Conservation (phyloP, 2,329 filamentous ascomycete genomes). For the Achaetomium macrosporum region DNA sequence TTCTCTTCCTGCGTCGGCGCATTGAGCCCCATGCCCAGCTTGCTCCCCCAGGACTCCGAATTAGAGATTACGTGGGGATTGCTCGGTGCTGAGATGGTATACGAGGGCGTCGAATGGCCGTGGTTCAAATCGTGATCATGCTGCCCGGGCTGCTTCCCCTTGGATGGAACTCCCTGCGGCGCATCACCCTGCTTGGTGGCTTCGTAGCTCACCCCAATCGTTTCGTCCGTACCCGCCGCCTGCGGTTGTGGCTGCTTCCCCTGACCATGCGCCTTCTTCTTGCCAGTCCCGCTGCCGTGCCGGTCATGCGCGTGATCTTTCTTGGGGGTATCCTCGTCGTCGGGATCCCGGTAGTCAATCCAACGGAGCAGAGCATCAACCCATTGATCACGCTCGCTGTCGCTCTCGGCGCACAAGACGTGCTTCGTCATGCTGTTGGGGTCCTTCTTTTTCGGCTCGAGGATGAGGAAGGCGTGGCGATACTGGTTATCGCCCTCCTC, state of each 20-base stretch:
- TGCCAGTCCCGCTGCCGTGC: slow-evolving; percentile 35
- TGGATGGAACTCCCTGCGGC: slow-evolving; percentile 39
- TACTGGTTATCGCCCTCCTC: slow-evolving; percentile 91
- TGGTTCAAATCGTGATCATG: slow-evolving; percentile 30
- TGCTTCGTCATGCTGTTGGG: slow-evolving; percentile 82
- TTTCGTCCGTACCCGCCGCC: slow-evolving; percentile 33
- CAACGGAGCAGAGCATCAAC: slow-evolving; percentile 85
- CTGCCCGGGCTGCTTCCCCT: slow-evolving; percentile 34
- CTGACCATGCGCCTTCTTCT: slow-evolving; percentile 39
- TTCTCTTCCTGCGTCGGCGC: slow-evolving; percentile 63
- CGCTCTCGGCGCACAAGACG: slow-evolving; percentile 91
- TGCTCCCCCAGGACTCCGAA: slow-evolving; percentile 79
- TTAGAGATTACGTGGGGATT: slow-evolving; percentile 83
- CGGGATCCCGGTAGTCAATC: slow-evolving; percentile 67
- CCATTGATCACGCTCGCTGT: slow-evolving; percentile 88
- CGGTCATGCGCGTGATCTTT: slow-evolving; percentile 36
- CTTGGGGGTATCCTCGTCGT: slow-evolving; percentile 45
- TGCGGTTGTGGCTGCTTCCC: slow-evolving; percentile 27
- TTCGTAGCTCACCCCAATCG: slow-evolving; percentile 54
- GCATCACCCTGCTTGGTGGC: slow-evolving; percentile 47
- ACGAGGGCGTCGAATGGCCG: slow-evolving; percentile 35
- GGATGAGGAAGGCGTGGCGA: slow-evolving; percentile 87
- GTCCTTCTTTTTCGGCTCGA: slow-evolving; percentile 96
- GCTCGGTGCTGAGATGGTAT: slow-evolving; percentile 75
- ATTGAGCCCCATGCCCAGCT: slow-evolving; percentile 43